phyloP scores from a whole-genome alignment of 345 rosid species.

The Ricinus communis region DNA sequence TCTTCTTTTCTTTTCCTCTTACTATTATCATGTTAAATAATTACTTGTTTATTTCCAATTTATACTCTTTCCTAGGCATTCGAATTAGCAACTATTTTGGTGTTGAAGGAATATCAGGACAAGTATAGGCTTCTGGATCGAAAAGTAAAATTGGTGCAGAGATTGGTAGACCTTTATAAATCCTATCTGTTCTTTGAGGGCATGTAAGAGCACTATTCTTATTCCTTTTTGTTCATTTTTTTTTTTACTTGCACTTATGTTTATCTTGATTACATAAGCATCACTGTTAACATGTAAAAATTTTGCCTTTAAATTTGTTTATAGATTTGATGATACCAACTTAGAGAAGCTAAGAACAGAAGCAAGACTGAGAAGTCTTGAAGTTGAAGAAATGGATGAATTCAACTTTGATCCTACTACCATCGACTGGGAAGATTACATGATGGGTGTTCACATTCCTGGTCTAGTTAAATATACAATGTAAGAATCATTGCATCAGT shows the following conservation, averaged over 20 bases:
- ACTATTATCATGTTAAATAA: no score
- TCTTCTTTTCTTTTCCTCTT: no score
- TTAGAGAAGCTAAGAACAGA: slow-evolving; percentile 24
- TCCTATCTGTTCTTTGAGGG: slow-evolving; percentile 40
- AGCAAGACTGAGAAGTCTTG: slow-evolving; percentile 14
- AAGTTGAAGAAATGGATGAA: no score
- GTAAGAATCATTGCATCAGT: no score
- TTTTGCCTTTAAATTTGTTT: not conserved
- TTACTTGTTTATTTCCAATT: no score
- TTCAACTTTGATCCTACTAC: no score
- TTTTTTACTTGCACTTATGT: no score
- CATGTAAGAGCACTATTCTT: slow-evolving; percentile 3
- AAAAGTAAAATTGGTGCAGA: slow-evolving; percentile 32
- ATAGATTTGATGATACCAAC: slow-evolving; percentile 31
- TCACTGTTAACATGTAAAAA: no score
- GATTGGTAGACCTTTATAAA: slow-evolving; percentile 35
- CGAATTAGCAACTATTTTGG: slow-evolving; percentile 8
- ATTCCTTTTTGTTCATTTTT: not conserved
- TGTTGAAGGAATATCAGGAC: slow-evolving; percentile 20
- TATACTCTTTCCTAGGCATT: not conserved
- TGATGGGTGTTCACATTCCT: no score
- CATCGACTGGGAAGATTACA: no score
- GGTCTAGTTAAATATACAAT: no score
- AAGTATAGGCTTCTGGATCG: slow-evolving; percentile 1
- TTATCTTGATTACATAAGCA: no score